Conservation (phyloP, 1,139 yeast genomes). For the Spathaspora jeffriesii region DNA sequence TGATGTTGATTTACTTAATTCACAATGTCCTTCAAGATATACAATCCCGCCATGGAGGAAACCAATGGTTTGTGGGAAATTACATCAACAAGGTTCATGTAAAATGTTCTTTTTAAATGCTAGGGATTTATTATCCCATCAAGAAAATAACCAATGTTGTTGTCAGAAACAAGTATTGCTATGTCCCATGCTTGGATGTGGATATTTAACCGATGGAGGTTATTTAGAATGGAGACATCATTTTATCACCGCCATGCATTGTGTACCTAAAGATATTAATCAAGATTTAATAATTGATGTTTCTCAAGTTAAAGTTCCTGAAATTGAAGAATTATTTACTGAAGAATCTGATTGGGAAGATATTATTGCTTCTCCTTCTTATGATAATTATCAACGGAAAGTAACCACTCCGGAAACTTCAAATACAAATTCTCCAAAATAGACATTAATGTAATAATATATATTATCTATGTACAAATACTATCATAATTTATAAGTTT, state of each 20-base stretch:
- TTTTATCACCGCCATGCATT: slow-evolving; percentile 16
- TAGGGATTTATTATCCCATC: slow-evolving; percentile 22
- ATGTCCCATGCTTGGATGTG: slow-evolving; percentile 46
- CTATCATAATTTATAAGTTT: neutral
- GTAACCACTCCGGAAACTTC: neutral
- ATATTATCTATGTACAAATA: slow-evolving; percentile 1
- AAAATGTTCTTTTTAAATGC: slow-evolving; percentile 14
- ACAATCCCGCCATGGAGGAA: slow-evolving; percentile 23
- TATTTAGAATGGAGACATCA: slow-evolving; percentile 35
- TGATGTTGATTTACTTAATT: slow-evolving; percentile 14
- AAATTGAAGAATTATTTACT: slow-evolving; percentile 19
- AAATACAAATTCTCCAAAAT: neutral
- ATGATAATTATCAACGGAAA: neutral
- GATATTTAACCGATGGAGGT: slow-evolving; percentile 38
- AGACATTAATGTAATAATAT: neutral
- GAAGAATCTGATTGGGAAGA: slow-evolving; percentile 6
- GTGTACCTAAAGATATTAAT: slow-evolving; percentile 7
- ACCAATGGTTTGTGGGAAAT: slow-evolving; percentile 19
- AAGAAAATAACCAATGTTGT: slow-evolving; percentile 22
- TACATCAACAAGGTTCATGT: slow-evolving; percentile 13
- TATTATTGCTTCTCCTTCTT: neutral
- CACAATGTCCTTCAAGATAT: slow-evolving; percentile 28
- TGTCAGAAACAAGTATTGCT: slow-evolving; percentile 29
- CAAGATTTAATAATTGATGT: neutral
- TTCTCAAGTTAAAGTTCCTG: slow-evolving; percentile 1